Evolutionary conservation across 441 rosid genomes (phyloP), one percentile per base, ranked within the genome.

Genomic region (Populus hybrid): DNA sequence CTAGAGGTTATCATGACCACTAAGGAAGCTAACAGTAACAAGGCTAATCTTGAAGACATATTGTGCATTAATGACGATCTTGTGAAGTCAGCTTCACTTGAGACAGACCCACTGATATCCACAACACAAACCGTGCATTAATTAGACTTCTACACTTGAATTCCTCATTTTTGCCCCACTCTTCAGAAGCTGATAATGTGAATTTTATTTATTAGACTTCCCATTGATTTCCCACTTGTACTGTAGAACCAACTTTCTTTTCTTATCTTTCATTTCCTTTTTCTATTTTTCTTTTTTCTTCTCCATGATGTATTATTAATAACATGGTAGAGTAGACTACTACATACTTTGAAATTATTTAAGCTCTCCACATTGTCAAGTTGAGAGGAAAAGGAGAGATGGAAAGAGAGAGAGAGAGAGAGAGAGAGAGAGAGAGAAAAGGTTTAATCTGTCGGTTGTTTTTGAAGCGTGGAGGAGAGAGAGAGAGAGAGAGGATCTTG

Each of bases 91-190:
- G 76, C 76, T 65, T 84, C 90, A 72, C 81, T 78, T 38, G 94
- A 90, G 81, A 85, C 89, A n/a, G 85, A 85, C 63, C 90, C 90
- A 72, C 88, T 90, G 66, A 73, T 88, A 46, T 59, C 86, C 72
- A 72, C 83, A 12, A 67, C 75, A 85, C 76, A 40, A 28, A 77
- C 70, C 23, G 82, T 78, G 82, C 82, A 80, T 79, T 86, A 68
- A 85, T 75, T 78, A 71, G 40, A 77, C 54, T 69, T 68, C 21
- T 24, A 34, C 42, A 30, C n/a, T n/a, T 35, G 9, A 8, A 50
- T 24, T 78, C 68, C 71, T 75, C 81, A 81, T 86, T 86, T 85
- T 86, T 81, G 77, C 83, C 77, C 80, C 81, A 30, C 85, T 57
- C 57, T 78, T 35, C 79, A 75, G 82, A 75, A 75, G 78, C 71